phyloP scores from a whole-genome alignment of 1,139 yeast genomes.

The Protomyces pachydermus region DNA sequence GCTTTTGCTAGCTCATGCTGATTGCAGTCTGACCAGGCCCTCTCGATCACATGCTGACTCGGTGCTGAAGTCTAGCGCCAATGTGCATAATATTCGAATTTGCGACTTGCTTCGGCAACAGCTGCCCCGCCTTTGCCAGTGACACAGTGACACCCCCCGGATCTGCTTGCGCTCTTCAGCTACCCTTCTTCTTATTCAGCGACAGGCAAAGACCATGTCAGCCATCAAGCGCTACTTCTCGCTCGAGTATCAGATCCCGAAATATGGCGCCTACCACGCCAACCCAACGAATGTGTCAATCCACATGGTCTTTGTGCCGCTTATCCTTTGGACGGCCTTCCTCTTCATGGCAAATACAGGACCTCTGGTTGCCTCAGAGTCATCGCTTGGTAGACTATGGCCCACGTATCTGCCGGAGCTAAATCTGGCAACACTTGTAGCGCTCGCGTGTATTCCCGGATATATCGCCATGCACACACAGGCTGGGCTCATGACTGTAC shows the following conservation, averaged over 20 bases:
- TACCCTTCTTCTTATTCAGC: no score
- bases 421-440: slow-evolving; percentile 43
- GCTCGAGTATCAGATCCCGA: slow-evolving; percentile 63
- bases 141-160: no score
- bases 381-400: slow-evolving; percentile 1
- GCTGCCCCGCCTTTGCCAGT: no score
- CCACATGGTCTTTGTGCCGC: slow-evolving; percentile 76
- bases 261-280: slow-evolving; percentile 79
- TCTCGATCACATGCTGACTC: no score
- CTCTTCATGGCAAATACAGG: slow-evolving; percentile 41
- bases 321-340: slow-evolving; percentile 57
- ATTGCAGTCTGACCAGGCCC: no score
- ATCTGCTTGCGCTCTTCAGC: no score
- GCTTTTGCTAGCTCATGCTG: no score
- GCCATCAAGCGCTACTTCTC: not conserved
- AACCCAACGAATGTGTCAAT: slow-evolving; percentile 64
- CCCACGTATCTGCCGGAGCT: slow-evolving; percentile 38
- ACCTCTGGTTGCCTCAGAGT: slow-evolving; percentile 32
- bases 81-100: no score
- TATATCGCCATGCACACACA: slow-evolving; percentile 44
- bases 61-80: no score
- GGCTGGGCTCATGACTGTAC: slow-evolving; percentile 45
- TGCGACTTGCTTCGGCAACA: no score
- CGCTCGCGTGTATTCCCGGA: slow-evolving; percentile 46
- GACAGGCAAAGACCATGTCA: not conserved